Conservation (phyloP, 805 yeast species). For the Sugiyamaella floridensis region DNA sequence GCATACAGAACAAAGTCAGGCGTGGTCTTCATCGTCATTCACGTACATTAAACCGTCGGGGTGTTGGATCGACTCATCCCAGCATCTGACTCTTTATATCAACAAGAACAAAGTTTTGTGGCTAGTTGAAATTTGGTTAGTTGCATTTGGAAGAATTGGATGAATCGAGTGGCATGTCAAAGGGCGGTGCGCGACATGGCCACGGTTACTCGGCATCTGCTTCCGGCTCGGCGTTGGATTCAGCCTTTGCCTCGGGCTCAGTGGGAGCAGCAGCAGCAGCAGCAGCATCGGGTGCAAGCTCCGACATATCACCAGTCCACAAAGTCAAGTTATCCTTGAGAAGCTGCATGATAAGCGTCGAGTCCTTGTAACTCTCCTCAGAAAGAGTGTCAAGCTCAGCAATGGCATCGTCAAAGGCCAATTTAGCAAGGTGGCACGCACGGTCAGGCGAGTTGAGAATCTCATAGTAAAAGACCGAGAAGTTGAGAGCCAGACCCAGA, state of each 20-base stretch:
- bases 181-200: neutral
- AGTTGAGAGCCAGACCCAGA: conserved; percentile 94
- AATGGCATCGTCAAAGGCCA: conserved; percentile 98
- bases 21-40: neutral
- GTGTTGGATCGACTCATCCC: neutral
- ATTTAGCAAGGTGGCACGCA: conserved; percentile 98
- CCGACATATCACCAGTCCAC: conserved; percentile 48
- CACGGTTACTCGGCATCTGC: conserved; percentile 13
- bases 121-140: too few relatives aligned
- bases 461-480: conserved; percentile 97
- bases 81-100: neutral
- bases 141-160: too few relatives aligned
- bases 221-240: conserved; percentile 18
- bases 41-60: neutral
- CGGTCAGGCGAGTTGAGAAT: conserved; percentile 97
- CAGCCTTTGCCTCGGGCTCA: conserved; percentile 17
- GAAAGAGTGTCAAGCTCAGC: conserved; percentile 96
- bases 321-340: conserved; percentile 96
- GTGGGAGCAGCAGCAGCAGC: conserved; percentile 19
- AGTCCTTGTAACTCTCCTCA: conserved; percentile 97
- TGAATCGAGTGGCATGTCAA: neutral
- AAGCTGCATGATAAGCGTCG: conserved; percentile 97
- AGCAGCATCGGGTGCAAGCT: conserved; percentile 21
- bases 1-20: neutral
- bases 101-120: too few relatives aligned